Conservation (phyloP, 805 yeast species). For the Candida tallmaniae region DNA sequence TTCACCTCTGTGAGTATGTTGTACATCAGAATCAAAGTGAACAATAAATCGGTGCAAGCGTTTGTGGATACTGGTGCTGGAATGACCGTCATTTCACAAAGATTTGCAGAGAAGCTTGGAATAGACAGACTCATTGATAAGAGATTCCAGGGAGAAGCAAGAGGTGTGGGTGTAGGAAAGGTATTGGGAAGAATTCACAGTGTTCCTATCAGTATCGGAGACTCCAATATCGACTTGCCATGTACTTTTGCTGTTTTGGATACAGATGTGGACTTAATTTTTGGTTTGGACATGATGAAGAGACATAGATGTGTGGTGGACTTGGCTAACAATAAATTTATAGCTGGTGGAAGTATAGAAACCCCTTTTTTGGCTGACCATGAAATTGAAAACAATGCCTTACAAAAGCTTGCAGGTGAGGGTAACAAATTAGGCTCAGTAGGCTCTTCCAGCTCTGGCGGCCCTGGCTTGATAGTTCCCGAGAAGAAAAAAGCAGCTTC, state of each 20-base stretch:
- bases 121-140: slow-evolving; percentile 71
- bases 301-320: slow-evolving; percentile 84
- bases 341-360: slow-evolving; percentile 64
- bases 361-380: slow-evolving; percentile 69
- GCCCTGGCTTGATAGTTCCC: slow-evolving; percentile 33
- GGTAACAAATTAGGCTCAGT: slow-evolving; percentile 12
- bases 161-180: slow-evolving; percentile 82
- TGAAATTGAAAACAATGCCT: slow-evolving; percentile 48
- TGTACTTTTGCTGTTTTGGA: slow-evolving; percentile 50
- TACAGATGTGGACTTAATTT: slow-evolving; percentile 63
- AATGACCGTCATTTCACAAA: slow-evolving; percentile 75
- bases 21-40: slow-evolving; percentile 71
- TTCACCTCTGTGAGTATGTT: slow-evolving; percentile 83
- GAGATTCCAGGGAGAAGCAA: slow-evolving; percentile 76
- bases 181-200: slow-evolving; percentile 85
- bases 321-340: slow-evolving; percentile 57
- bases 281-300: slow-evolving; percentile 89
- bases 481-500: slow-evolving; percentile 10
- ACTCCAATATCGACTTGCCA: slow-evolving; percentile 34
- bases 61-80: slow-evolving; percentile 98
- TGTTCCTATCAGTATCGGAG: slow-evolving; percentile 78
- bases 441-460: slow-evolving; percentile 16
- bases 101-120: slow-evolving; percentile 68
- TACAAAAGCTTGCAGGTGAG: too few relatives aligned
- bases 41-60: slow-evolving; percentile 79